Evolutionary conservation across 768 basidiomycete species (phyloP).

Genomic region (Crassisporium funariophilum): DNA sequence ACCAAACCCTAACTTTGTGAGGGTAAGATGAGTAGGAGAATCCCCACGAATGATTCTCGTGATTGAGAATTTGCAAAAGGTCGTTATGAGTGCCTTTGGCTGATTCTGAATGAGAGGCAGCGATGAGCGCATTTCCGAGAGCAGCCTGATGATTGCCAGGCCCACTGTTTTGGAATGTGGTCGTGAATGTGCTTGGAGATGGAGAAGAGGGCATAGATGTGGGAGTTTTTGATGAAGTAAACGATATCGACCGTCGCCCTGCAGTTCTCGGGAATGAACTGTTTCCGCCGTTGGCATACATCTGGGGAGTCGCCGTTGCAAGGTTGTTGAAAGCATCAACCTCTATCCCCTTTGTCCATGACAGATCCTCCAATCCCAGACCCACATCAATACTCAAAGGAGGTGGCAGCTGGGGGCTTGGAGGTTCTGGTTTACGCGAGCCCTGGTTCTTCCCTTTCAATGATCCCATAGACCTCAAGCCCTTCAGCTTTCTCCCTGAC

Average conservation of each 20-base stretch:
- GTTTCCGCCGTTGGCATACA: conserved; percentile 29
- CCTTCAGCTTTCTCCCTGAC: conserved; percentile 63
- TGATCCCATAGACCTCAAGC: conserved; percentile 79
- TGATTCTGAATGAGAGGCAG: conserved; percentile 94
- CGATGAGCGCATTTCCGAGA: conserved; percentile 88
- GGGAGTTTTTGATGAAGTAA: conserved; percentile 51
- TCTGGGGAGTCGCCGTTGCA: conserved; percentile 36
- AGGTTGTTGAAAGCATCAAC: conserved; percentile 7
- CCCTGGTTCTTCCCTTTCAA: conserved; percentile 57
- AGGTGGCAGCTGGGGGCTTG: conserved; percentile 57
- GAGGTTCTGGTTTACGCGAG: conserved; percentile 38
- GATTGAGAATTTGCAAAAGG: conserved; percentile 89
- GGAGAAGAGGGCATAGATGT: conserved; percentile 53
- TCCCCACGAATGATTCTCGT: conserved; percentile 86
- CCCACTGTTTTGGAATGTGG: conserved; percentile 33
- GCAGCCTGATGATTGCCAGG: conserved; percentile 61
- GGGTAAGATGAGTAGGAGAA: conserved; percentile 84
- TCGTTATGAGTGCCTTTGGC: conserved; percentile 90
- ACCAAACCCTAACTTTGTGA: conserved; percentile 83
- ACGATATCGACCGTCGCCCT: conserved; percentile 77
- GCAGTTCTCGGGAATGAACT: conserved; percentile 43
- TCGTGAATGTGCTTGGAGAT: conserved; percentile 44
- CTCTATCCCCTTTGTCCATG: conserved; percentile 46
- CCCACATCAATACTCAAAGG: conserved; percentile 56
- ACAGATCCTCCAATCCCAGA: conserved; percentile 55